phyloP scores from a whole-genome alignment of 768 basidiomycete species.

The Mycena filopes region DNA sequence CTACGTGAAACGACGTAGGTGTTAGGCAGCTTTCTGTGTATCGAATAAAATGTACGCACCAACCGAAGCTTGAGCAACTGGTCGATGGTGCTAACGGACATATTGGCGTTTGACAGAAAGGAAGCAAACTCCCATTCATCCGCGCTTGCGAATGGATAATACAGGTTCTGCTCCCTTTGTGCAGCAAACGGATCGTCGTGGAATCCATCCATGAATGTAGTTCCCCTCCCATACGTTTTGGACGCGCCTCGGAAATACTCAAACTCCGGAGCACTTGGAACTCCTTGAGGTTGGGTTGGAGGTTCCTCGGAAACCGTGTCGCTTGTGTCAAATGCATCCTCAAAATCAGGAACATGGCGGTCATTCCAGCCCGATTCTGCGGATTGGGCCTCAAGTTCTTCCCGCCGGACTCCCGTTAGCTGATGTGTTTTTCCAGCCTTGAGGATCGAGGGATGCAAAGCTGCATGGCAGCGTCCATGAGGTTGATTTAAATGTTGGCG shows the following conservation, averaged over 20 bases:
- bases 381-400: no score
- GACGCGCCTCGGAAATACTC: not conserved
- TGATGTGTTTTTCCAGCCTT: not conserved
- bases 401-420: not conserved
- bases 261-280: not conserved
- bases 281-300: no score
- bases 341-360: not conserved
- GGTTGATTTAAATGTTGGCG: not conserved
- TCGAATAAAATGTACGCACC: not conserved
- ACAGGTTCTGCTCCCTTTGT: not conserved
- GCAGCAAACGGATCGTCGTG: not conserved
- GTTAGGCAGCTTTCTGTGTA: not conserved
- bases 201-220: not conserved
- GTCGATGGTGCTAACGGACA: not conserved
- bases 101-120: not conserved
- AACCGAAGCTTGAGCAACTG: not conserved
- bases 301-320: no score
- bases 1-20: not conserved
- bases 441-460: not conserved
- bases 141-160: not conserved
- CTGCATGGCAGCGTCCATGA: not conserved
- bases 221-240: not conserved
- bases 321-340: no score
- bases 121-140: conserved; percentile 10
- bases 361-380: no score